Evolutionary conservation across 495 filamentous ascomycete genomes (phyloP).

Genomic region (Daldinia loculata): DNA sequence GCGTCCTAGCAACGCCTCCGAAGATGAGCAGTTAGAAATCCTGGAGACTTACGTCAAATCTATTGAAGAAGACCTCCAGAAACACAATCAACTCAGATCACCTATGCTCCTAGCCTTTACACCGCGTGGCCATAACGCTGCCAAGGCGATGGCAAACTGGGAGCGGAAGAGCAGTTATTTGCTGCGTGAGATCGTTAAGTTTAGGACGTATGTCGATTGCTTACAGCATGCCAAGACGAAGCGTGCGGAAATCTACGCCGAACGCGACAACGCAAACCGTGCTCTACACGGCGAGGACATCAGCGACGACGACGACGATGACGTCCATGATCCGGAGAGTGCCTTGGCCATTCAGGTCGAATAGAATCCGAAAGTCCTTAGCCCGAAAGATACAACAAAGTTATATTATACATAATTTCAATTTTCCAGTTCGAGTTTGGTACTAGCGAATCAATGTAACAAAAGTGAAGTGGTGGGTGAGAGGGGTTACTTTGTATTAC

Average conservation of each 20-base stretch:
- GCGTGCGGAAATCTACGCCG: conserved; percentile 57
- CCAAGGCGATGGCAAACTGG: conserved; percentile 93
- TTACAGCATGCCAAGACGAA: conserved; percentile 59
- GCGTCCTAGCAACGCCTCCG: conserved; percentile 77
- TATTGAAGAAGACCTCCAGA: conserved; percentile 83
- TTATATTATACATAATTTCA: conserved; percentile 5
- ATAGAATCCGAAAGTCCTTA: conserved; percentile 1
- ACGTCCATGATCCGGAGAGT: conserved; percentile 19
- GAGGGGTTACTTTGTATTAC: conserved; percentile 20
- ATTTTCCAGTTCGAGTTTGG: conserved; percentile 7
- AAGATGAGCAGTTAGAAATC: conserved; percentile 81
- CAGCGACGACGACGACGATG: conserved; percentile 38
- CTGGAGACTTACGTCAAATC: conserved; percentile 81
- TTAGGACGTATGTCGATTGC: conserved; percentile 90
- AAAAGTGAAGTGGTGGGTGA: background rate
- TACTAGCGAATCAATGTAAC: background rate
- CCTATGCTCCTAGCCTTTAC: conserved; percentile 92
- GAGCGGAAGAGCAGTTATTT: conserved; percentile 93
- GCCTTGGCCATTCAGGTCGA: conserved; percentile 21
- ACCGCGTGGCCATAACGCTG: conserved; percentile 80
- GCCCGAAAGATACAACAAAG: background rate
- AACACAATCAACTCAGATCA: conserved; percentile 84
- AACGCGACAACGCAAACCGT: conserved; percentile 55
- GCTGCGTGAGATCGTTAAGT: conserved; percentile 95
- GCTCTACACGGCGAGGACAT: conserved; percentile 50